A percentile compares a stretch with the other conserved stretches of the same genome.
Conservation (phyloP, 495 filamentous ascomycete genomes). For the Penicillium chermesinum region DNA sequence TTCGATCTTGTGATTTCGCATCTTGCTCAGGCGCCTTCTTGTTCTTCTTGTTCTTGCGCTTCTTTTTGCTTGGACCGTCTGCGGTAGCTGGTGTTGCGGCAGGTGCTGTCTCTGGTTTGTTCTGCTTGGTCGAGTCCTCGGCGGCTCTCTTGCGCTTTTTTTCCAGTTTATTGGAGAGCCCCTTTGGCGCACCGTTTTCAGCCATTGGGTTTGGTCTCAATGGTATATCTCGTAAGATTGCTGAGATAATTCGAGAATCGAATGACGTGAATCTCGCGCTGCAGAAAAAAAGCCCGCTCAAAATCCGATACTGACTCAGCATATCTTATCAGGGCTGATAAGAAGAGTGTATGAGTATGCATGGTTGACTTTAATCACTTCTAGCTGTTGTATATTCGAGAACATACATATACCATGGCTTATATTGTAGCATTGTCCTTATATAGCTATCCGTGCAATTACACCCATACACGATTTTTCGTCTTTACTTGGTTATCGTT, state of each 20-base stretch:
- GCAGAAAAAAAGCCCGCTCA: conserved; percentile 17
- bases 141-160: conserved; percentile 51
- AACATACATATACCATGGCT: too few species aligned
- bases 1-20: conserved; percentile 52
- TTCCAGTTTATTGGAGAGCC: conserved; percentile 36
- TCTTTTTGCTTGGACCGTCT: conserved; percentile 34
- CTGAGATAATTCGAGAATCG: too few species aligned
- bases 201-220: conserved; percentile 10
- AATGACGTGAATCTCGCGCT: too few species aligned
- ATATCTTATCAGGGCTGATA: conserved; percentile 34
- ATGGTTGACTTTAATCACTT: too few species aligned
- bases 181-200: conserved; percentile 17
- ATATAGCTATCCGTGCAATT: too few species aligned
- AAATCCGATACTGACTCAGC: conserved; percentile 25
- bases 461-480: too few species aligned
- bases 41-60: conserved; percentile 47
- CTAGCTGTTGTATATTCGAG: too few species aligned
- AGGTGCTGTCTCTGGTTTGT: conserved; percentile 24
- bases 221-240: not conserved
- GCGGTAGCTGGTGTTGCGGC: conserved; percentile 16
- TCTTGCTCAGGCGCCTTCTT: conserved; percentile 47
- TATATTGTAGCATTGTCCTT: too few species aligned
- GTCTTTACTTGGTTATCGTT: too few species aligned
- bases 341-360: conserved; percentile 1
- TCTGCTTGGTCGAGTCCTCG: conserved; percentile 38